Conservation (phyloP, 2,329 filamentous ascomycete genomes). For the Rosellinia necatrix region DNA sequence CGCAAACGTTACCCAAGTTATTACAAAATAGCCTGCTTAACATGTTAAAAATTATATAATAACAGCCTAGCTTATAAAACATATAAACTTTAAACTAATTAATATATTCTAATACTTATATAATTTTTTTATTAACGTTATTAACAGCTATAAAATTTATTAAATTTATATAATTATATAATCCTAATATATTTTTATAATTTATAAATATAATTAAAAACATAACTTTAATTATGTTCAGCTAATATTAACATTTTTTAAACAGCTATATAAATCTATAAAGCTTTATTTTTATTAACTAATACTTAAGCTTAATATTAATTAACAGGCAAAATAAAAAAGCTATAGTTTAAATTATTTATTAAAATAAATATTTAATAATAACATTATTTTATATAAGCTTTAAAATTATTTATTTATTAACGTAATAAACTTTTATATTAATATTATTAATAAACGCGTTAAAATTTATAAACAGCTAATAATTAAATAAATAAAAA, state of each 20-base stretch:
- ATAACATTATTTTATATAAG: background rate
- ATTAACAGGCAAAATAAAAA: background rate
- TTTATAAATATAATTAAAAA: constrained; percentile 6
- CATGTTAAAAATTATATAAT: background rate
- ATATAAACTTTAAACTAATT: background rate
- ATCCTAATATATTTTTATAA: background rate
- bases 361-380: background rate
- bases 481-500: background rate
- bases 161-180: background rate
- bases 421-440: background rate
- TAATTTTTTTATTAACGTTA: background rate
- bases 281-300: background rate
- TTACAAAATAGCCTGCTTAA: background rate
- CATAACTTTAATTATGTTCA: background rate
- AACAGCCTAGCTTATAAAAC: background rate
- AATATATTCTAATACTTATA: background rate
- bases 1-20: no score
- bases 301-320: background rate
- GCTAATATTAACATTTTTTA: background rate
- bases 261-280: background rate
- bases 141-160: background rate
- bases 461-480: background rate
- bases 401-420: background rate
- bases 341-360: background rate
- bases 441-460: background rate